Conservation (phyloP, 2,329 filamentous ascomycete genomes). For the Huntiella bhutanensis region DNA sequence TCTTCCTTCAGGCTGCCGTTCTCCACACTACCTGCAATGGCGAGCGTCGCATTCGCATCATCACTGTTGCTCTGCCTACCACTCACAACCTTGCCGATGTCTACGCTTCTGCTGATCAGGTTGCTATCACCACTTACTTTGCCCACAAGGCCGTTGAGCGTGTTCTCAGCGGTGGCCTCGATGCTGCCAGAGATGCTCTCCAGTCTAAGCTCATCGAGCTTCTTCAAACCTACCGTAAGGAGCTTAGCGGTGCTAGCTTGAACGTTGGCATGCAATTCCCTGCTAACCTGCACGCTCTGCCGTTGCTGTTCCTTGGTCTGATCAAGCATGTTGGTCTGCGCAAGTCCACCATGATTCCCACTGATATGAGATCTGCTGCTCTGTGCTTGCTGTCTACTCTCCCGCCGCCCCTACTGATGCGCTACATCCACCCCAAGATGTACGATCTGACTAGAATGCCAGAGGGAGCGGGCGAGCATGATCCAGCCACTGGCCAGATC, state of each 20-base stretch:
- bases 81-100: constrained; percentile 79
- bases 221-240: constrained; percentile 88
- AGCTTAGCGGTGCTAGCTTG: constrained; percentile 88
- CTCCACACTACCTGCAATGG: constrained; percentile 96
- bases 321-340: constrained; percentile 93
- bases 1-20: constrained; percentile 85
- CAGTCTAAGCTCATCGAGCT: constrained; percentile 86
- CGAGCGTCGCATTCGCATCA: constrained; percentile 80
- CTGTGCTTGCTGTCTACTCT: constrained; percentile 88
- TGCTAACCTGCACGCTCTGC: constrained; percentile 72
- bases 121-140: constrained; percentile 83
- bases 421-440: constrained; percentile 74
- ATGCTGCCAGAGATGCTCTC: constrained; percentile 75
- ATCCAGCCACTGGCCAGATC: constrained; percentile 74
- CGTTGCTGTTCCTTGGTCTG: constrained; percentile 76
- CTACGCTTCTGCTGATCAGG: constrained; percentile 88
- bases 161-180: constrained; percentile 65
- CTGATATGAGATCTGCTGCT: constrained; percentile 80
- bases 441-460: constrained; percentile 95
- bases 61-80: constrained; percentile 83
- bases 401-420: constrained; percentile 72
- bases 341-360: constrained; percentile 84
- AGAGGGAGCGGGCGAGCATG: constrained; percentile 70
- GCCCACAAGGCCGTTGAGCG: constrained; percentile 95
- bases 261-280: constrained; percentile 89